Evolutionary conservation across 768 basidiomycete genomes (phyloP).

Genomic region (Suillus placidus): DNA sequence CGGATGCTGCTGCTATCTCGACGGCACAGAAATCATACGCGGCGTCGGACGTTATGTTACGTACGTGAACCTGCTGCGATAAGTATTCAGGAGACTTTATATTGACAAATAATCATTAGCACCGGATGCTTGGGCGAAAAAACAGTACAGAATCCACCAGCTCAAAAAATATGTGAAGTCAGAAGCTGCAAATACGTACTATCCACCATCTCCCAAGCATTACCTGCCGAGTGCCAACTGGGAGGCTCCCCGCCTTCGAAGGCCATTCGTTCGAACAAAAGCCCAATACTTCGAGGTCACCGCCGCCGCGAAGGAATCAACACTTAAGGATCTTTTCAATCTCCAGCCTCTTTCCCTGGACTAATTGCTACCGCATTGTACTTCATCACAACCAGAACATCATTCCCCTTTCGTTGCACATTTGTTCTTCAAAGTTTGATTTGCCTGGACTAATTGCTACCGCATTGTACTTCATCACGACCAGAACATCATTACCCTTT

Average conservation of each 20-base stretch:
- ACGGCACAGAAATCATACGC: neutral
- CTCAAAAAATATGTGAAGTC: neutral
- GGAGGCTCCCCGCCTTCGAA: slow-evolving; percentile 11
- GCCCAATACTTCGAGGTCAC: slow-evolving; percentile 38
- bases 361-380: neutral
- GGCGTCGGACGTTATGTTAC: slow-evolving; percentile 36
- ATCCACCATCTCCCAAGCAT: slow-evolving; percentile 2
- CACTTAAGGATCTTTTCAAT: neutral
- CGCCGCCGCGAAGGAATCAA: slow-evolving; percentile 30
- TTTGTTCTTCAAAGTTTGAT: too few species aligned
- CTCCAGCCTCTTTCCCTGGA: neutral
- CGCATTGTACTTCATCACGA: neutral
- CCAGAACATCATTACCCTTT: neutral
- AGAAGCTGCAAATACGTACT: neutral
- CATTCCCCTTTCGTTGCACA: neutral
- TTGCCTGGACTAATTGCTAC: neutral
- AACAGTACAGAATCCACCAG: neutral
- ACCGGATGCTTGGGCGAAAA: slow-evolving; percentile 39
- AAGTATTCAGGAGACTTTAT: neutral
- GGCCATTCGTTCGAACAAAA: slow-evolving; percentile 17
- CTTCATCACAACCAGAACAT: neutral
- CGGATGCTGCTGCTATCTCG: slow-evolving; percentile 18
- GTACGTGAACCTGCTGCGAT: slow-evolving; percentile 30
- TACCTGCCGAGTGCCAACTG: slow-evolving; percentile 7
- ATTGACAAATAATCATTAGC: slow-evolving; percentile 31